Evolutionary conservation across 805 yeast genomes (phyloP), one percentile per base, ranked within the genome.

Genomic region (Nakazawaea laoshanensis): DNA sequence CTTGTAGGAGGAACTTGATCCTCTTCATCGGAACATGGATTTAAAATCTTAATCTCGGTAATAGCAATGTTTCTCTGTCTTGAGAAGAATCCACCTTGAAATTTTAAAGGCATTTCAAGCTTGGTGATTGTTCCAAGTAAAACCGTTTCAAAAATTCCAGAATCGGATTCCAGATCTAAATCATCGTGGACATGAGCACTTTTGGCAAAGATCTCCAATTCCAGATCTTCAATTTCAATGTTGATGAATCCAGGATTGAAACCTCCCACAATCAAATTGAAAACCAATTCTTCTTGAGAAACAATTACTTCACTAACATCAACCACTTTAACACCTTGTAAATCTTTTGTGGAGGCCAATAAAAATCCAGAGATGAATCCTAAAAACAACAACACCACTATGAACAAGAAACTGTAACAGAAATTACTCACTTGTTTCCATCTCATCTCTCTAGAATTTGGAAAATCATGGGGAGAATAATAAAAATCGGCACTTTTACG

Each of bases 241-340:
- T 81, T 65, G 42, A 87, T 63, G 55, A 88, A 70, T 0, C 96
- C 95, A 0, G 96, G 96, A 51, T 89, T 89, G 45, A 78, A 73
- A 1, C 94, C 94, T 38, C 75, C 80, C 15, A 86, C 72, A 3
- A 73, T 70, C 45, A 89, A 59, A 49, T 80, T 84, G 58, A 89
- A 86, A 1, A 87, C 70, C 29, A 89, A 59, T 49, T 86, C 96
- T 47, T 87, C 95, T 42, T 78, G 77, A 32, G 92, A 77, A 3
- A 85, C 82, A 9, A 88, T 60, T 1, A 88, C 69, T 46, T 84
- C 84, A 31, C 70, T 71, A 25, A 88, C 63, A n/a, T 73, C 59
- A 2, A 61, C 52, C 7, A 88, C 70, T 14, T 69, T 57, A 13
- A 86, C 78, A 39, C 71, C 68, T 33, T 79, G 75, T 35, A 89